Conservation (phyloP, 2,329 filamentous ascomycete genomes). For the Diaporthe sp. region DNA sequence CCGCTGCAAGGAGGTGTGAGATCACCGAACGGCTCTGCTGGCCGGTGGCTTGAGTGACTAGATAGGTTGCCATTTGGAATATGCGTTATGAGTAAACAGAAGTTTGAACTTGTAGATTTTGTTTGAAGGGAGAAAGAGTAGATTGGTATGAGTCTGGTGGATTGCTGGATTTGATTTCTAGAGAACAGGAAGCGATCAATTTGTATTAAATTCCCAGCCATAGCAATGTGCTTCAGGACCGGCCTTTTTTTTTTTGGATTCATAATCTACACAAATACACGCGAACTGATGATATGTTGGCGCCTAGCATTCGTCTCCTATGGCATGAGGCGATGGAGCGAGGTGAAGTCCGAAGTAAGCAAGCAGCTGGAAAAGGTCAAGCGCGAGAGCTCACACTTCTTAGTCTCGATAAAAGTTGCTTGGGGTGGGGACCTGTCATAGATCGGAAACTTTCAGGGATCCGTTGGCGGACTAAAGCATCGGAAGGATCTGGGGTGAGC, state of each 20-base stretch:
- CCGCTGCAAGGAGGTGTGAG: background rate
- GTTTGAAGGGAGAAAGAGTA: background rate
- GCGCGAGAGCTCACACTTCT: background rate
- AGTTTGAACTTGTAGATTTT: background rate
- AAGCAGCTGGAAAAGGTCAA: background rate
- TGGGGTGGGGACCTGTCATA: background rate
- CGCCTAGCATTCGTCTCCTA: background rate
- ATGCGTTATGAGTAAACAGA: background rate
- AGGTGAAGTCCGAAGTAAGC: conserved; percentile 2
- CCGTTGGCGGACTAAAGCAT: background rate
- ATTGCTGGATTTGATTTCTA: background rate
- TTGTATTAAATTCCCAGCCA: background rate
- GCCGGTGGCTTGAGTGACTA: conserved; percentile 6
- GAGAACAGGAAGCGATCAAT: background rate
- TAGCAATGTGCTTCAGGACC: too few relatives aligned
- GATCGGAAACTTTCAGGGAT: background rate
- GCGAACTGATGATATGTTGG: background rate
- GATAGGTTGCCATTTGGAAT: background rate
- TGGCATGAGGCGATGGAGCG: background rate
- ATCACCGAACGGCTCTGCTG: conserved; percentile 1
- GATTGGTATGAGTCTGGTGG: background rate
- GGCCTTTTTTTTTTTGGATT: background rate
- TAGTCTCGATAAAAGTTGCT: conserved; percentile 23
- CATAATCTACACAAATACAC: background rate
- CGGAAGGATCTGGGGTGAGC: background rate